Evolutionary conservation across 768 basidiomycete species (phyloP), one percentile per base, ranked within the genome.

Genomic region (Tricholoma terreum): DNA sequence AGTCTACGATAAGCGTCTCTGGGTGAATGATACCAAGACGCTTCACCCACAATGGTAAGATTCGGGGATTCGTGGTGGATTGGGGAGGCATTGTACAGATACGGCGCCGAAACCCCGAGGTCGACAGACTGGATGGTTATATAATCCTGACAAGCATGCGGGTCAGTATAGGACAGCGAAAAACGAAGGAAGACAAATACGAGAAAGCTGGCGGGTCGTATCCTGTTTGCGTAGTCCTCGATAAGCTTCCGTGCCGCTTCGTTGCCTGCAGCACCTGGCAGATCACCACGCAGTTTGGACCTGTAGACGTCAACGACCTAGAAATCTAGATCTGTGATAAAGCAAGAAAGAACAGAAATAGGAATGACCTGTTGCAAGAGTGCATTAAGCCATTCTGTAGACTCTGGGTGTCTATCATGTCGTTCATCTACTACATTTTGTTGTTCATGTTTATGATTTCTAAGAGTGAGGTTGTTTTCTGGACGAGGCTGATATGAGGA

Each of bases 311-410:
- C 80, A 3, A 83, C 74, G 31, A 91, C 75, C 90, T 92, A 54
- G n/a, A 9, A 30, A 48, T 21, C 49, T 51, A 24, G 10, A 34
- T 46, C 48, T 9, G 24, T 43, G 22, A 49, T 17, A 31, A n/a
- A 52, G 52, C 35, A 43, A 43, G 52, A 3, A 49, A 31, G 40
- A 38, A 22, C 50, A 24, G 22, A 27, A 17, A 45, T 36, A 19
- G 19, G 24, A 65, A 70, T 52, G 62, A 90, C 94, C 80, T 97
- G 92, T 49, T 84, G 85, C 56, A 94, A 72, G 31, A 99, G 77
- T 19, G 83, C 76, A 69, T 97, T 98, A 59, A 98, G 81, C 97
- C 97, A 98, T 65, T 92, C 91, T 22, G 87, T 82, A 1, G 92
- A 89, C 70, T 98, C 96, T 38, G 79, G 59, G 14, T 63, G 64